Evolutionary conservation across 306 rosid genomes (phyloP).

Genomic region (Neltuma alba): DNA sequence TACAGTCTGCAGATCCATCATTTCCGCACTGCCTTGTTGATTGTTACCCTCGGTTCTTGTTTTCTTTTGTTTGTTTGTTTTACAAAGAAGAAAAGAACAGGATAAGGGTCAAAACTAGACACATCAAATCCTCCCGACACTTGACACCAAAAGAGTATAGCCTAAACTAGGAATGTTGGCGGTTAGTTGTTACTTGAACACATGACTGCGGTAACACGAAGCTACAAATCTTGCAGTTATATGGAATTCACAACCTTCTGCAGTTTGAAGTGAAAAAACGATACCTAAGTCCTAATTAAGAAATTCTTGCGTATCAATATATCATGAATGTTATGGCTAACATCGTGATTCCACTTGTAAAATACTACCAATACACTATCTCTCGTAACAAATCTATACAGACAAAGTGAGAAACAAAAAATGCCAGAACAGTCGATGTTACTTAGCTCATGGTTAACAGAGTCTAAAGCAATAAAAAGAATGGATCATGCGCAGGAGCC

Average conservation of each 20-base stretch:
- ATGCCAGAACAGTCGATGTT: neutral
- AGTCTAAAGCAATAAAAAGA: conserved; percentile 13
- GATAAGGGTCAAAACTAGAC: neutral
- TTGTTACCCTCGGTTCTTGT: neutral
- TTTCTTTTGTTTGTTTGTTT: neutral
- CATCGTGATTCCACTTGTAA: neutral
- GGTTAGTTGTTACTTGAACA: neutral
- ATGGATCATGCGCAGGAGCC: neutral
- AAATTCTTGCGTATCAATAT: neutral
- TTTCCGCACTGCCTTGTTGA: conserved; percentile 1
- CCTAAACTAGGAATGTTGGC: neutral
- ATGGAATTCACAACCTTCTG: conserved; percentile 10
- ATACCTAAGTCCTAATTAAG: conserved; percentile 2
- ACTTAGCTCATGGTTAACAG: conserved; percentile 15
- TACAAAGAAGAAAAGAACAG: neutral
- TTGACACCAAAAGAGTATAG: neutral
- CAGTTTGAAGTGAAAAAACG: neutral
- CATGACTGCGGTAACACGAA: neutral
- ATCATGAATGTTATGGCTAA: conserved; percentile 15
- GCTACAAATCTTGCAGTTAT: neutral
- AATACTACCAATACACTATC: neutral
- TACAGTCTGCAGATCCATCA: neutral
- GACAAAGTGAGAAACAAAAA: neutral
- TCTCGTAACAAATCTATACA: neutral
- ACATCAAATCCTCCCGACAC: neutral